These are phyloP conservation scores for Nicotiana knightiana DNA, from an alignment of 257 asterid genomes.

Conservation along the genomic window DNA sequence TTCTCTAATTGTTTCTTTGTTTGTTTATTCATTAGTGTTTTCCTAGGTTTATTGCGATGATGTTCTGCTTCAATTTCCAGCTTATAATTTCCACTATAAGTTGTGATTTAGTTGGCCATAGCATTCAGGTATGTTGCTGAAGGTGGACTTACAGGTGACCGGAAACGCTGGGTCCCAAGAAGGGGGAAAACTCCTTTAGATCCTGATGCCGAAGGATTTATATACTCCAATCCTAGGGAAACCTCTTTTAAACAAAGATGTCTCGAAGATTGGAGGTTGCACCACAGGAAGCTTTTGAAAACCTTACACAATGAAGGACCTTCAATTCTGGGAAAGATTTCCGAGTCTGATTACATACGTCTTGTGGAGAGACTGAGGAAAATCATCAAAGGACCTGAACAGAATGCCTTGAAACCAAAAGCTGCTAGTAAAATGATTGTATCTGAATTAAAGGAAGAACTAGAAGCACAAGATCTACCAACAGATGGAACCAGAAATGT, in stretches of 20 bases:
- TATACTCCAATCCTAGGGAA: conserved; percentile 83
- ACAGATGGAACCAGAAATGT: conserved; percentile 97
- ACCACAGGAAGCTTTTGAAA: conserved; percentile 82
- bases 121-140: conserved; percentile 77
- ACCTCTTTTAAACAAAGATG: conserved; percentile 96
- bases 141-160: conserved; percentile 98
- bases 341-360: conserved; percentile 77
- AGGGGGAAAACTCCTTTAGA: conserved; percentile 96
- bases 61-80: neutral
- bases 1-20: conserved; percentile 1
- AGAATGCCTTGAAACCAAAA: conserved; percentile 79
- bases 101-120: conserved; percentile 26
- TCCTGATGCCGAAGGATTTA: conserved; percentile 91
- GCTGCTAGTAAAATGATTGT: conserved; percentile 99
- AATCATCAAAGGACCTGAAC: conserved; percentile 87
- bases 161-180: conserved; percentile 98
- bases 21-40: neutral
- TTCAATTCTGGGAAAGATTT: conserved; percentile 57
- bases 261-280: conserved; percentile 75
- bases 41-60: neutral
- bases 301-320: conserved; percentile 89
- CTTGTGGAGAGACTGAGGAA: conserved; percentile 88
- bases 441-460: conserved; percentile 88
- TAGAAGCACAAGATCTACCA: conserved; percentile 96
- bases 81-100: neutral